Base-by-base conservation (phyloP, 148 eudicot genomes). In the Dysphania ambrosioides region DNA sequence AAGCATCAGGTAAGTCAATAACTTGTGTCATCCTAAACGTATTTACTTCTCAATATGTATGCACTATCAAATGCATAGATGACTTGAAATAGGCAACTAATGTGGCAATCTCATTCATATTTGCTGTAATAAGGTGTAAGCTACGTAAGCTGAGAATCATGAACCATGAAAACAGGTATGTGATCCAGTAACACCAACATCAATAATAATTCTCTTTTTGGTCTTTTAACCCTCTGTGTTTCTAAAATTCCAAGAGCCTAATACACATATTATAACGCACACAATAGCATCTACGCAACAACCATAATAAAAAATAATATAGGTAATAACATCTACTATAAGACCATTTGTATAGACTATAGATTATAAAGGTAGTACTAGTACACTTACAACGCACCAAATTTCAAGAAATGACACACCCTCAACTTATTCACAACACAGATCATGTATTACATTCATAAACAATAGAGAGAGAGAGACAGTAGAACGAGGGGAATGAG, bases 381-480 rank as follows among this genome's bases (percentile, higher is more conserved):
- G 38, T 73, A 59, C 36, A 73, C 18, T 41, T 19, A 73, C 19
- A 72, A 21, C 21, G 21, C 27, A 71, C 66, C 11, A 58, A 36
- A 7, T 26, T 26, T 24, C 34, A 29, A 72, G 27, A 66, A n/a
- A 56, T 51, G 23, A 72, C 27, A 71, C 30, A 21, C 7, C 15
- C 12, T 21, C 26, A 31, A 44, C 15, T 61, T 61, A 30, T 47
- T 71, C 49, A 72, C 64, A 78, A 35, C 66, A 66, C 40, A 64
- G 66, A 44, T 57, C 62, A 71, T 60, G 32, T 63, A 26, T 59
- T 58, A 66, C 59, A 65, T 12, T 24, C 41, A 30, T 24, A 64
- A 18, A 2, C 55, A 26, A 70, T 30, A 64, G 42, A 38, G 32
- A n/a, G n/a, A n/a, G 38, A 34, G 9, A 72, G 53, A 66, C 10